Evolutionary conservation across 2,329 filamentous ascomycete genomes (phyloP), one percentile per base, ranked within the genome.

Genomic region (Paraphaeosphaeria minitans): DNA sequence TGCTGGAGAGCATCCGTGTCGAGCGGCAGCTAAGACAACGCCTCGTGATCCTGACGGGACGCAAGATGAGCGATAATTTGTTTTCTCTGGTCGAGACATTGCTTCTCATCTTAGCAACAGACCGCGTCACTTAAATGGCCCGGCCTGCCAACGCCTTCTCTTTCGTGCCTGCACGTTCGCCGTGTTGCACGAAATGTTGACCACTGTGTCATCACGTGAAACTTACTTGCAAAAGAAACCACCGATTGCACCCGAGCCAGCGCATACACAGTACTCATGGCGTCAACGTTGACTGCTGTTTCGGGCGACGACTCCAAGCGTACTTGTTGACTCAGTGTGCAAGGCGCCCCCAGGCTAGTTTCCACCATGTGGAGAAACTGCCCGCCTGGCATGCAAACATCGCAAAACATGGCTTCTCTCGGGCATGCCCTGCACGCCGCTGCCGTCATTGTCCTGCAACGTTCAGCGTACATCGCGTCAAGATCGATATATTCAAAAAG

Each of bases 21-120:
- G 22, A 27, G 49, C 49, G 49, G 49, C 49, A 39, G 21, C 49
- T 52, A 52, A 29, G 35, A 52, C 27, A 29, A 41, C 29, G 21
- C 49, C 35, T 42, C 49, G 49, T 52, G 49, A 52, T 52, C 49
- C 49, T 19, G 21, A 21, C 19, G 14, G 21, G 16, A 29, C 27
- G 21, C 49, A 42, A 52, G 22, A 52, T 29, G 49, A 52, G 22
- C 49, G 22, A 27, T 22, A 29, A 46, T 29, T 29, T 46, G 12
- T 7, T n/a, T n/a, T 43, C 10, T 29, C 8, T 46, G 43, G 43
- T 46, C 43, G 43, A 46, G 22, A 46, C 43, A 46, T 46, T 46
- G 14, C 43, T 27, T 46, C 43, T 46, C 43, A 46, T 46, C 27
- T 46, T 29, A 31, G 22, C 12, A 46, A 14, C 2, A 46, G 12